Evolutionary conservation across 2,329 filamentous ascomycete species (phyloP).

Genomic region (Ceratocystis lukuohia): DNA sequence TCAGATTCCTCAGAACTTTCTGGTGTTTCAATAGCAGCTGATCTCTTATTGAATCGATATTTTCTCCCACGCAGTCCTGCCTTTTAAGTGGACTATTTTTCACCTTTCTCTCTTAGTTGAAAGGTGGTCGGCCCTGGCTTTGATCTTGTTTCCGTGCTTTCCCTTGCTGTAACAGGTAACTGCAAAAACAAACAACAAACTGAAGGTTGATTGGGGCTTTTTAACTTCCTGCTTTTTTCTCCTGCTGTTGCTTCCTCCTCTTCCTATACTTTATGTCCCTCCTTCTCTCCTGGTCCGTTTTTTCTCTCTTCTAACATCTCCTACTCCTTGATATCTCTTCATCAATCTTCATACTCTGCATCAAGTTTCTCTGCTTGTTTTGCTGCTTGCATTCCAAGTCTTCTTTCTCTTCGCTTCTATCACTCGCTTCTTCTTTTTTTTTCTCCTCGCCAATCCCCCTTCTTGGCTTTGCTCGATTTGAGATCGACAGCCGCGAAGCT

Average conservation of each 20-base stretch:
- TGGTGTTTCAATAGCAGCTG: slow-evolving; percentile 3
- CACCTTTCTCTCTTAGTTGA: not conserved
- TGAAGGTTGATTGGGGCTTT: not conserved
- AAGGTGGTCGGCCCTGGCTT: not conserved
- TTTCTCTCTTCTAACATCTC: not conserved
- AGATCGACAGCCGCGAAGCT: slow-evolving; percentile 9
- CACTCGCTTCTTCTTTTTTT: slow-evolving; percentile 7
- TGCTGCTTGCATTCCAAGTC: slow-evolving; percentile 10
- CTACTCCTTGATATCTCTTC: not conserved
- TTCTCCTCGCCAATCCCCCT: not conserved
- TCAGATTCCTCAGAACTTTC: slow-evolving; percentile 2
- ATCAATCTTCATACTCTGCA: not conserved
- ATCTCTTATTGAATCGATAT: slow-evolving; percentile 1
- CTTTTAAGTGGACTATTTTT: not conserved
- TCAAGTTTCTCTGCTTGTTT: not conserved
- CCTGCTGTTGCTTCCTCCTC: not conserved
- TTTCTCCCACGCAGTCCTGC: not conserved
- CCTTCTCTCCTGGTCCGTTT: not conserved
- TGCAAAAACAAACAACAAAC: slow-evolving; percentile 9
- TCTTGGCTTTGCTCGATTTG: slow-evolving; percentile 14
- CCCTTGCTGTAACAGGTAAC: not conserved
- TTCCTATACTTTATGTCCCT: not conserved
- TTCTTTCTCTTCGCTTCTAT: slow-evolving; percentile 9
- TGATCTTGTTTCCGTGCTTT: not conserved
- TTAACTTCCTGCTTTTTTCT: not conserved